Base-by-base conservation (phyloP, 495 filamentous ascomycete species). In the Emericellopsis terricola region DNA sequence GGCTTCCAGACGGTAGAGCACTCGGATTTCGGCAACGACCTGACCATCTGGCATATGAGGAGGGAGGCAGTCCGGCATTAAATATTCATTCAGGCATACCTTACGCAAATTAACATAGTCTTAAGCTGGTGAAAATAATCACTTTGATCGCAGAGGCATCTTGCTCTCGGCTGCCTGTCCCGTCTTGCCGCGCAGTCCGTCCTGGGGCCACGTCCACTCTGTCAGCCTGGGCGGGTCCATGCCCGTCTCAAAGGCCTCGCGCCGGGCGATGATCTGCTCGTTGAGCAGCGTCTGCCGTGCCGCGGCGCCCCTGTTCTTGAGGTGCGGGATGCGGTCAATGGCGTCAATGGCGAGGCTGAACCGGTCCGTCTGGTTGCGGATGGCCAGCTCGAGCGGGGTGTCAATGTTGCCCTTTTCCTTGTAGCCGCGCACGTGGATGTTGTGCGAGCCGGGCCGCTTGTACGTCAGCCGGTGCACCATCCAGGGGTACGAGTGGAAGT, bases 401-500 rank as follows among this genome's bases (percentile, higher is more conserved):
- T 83, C 73, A 45, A 81, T 83, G 42, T 81, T 81, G 27, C 76
- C 76, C 63, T 81, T 81, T 62, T 81, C 76, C 44, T 62, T 69
- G 56, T 81, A 81, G 0, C 74, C 78, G 16, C 72, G 57, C n/a
- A 81, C 76, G 43, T 77, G 73, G 33, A 80, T 46, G 49, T 76
- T 72, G 41, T 71, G 64, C 21, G 28, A 63, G 10, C 72, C 73
- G 0, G 66, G 66, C 0, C 74, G 70, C 56, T 75, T 75, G 55
- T 80, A 80, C 1, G 73, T 73, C 37, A 83, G 49, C 17, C 76
- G 62, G 54, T 81, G 74, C 26, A 82, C 67, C 42, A 81, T 62
- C 73, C 73, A 82, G 2, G 77, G 77, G 52, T 82, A 80, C 13
- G 65, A 72, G 56, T 82, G 76, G 68, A 80, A 81, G 59, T 80